Evolutionary conservation across 148 eudicot species (phyloP).

Genomic region (Rhododendron mucronatum): DNA sequence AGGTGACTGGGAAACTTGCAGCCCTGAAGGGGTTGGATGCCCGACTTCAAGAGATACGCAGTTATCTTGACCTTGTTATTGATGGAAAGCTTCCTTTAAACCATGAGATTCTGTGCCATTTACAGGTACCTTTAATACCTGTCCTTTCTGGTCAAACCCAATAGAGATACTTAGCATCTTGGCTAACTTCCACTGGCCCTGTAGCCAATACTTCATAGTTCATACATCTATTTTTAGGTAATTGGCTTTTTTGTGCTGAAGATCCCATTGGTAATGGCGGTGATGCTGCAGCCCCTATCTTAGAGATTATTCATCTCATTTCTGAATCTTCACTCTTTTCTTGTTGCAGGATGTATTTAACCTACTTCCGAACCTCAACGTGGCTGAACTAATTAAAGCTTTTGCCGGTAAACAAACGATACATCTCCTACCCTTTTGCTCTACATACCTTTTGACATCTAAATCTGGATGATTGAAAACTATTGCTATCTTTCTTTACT

Average conservation of each 20-base stretch:
- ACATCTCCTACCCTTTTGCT: not conserved
- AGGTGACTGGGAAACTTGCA: conserved; percentile 96
- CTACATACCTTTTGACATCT: not conserved
- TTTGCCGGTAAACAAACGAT: conserved; percentile 59
- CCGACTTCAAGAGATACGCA: conserved; percentile 74
- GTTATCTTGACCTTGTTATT: conserved; percentile 86
- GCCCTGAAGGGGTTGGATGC: conserved; percentile 96
- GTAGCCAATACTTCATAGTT: not conserved
- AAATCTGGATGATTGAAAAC: not conserved
- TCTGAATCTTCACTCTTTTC: not conserved
- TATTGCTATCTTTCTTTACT: not conserved
- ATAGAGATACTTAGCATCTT: not conserved
- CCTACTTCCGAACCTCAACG: conserved; percentile 87
- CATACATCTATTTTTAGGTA: not conserved
- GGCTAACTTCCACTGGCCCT: not conserved
- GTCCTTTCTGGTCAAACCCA: not conserved
- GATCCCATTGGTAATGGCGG: not conserved
- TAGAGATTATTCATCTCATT: not conserved
- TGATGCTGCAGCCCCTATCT: not conserved
- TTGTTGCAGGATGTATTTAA: conserved; percentile 83
- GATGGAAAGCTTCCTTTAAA: conserved; percentile 80
- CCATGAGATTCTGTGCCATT: conserved; percentile 91
- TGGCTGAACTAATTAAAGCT: conserved; percentile 71
- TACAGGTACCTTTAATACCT: conserved; percentile 51
- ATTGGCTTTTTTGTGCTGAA: not conserved